Conservation (phyloP, 148 eudicot genomes). For the Pouteria glomerata region DNA sequence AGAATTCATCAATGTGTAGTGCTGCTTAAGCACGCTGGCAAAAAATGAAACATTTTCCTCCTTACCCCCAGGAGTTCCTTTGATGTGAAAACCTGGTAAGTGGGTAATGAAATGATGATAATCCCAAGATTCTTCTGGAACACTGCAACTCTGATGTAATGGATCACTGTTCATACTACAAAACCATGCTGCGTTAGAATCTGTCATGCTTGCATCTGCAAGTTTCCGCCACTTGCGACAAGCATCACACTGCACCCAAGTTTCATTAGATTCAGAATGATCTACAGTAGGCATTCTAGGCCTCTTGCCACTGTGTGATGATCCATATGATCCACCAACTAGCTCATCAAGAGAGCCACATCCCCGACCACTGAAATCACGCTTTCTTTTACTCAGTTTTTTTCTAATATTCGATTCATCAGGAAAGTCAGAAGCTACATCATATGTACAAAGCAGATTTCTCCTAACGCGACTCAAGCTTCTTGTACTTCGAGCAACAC, state of each 20-base stretch:
- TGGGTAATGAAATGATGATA: slow-evolving; percentile 41
- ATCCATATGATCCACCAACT: slow-evolving; percentile 22
- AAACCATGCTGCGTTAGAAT: slow-evolving; percentile 66
- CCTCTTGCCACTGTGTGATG: slow-evolving; percentile 30
- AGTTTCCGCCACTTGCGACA: slow-evolving; percentile 90
- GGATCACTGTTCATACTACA: slow-evolving; percentile 88
- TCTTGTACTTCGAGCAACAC: slow-evolving; percentile 29
- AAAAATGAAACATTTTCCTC: slow-evolving; percentile 82
- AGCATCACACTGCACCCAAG: slow-evolving; percentile 92
- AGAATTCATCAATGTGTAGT: slow-evolving; percentile 43
- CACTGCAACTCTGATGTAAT: slow-evolving; percentile 50
- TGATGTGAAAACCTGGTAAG: slow-evolving; percentile 73
- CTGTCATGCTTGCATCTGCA: slow-evolving; percentile 34
- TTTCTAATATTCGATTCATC: slow-evolving; percentile 20
- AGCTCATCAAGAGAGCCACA: slow-evolving; percentile 14
- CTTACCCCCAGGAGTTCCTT: slow-evolving; percentile 59
- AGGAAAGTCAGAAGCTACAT: slow-evolving; percentile 20
- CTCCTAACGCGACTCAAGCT: slow-evolving; percentile 45
- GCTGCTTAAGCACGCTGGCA: slow-evolving; percentile 66
- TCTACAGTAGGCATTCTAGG: slow-evolving; percentile 24
- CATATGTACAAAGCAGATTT: slow-evolving; percentile 57
- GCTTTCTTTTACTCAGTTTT: slow-evolving; percentile 38
- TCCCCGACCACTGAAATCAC: slow-evolving; percentile 21
- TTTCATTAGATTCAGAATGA: slow-evolving; percentile 36
- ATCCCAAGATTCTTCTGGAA: slow-evolving; percentile 78